Conservation (phyloP, 2,329 filamentous ascomycete species). For the Thielaviopsis populi region DNA sequence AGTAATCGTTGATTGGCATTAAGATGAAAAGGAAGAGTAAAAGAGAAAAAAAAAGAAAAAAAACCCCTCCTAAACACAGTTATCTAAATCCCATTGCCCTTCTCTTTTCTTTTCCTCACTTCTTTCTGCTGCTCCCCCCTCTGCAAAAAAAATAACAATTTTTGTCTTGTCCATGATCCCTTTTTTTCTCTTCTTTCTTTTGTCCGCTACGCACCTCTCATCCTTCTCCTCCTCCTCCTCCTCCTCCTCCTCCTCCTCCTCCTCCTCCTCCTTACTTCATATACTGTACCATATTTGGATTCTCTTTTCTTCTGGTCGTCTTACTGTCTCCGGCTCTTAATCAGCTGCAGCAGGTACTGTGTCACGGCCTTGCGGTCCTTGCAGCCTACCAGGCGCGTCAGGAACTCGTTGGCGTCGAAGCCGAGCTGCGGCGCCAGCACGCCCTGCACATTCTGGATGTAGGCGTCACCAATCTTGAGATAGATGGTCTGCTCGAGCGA, state of each 20-base stretch:
- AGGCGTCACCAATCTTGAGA: slow-evolving; percentile 71
- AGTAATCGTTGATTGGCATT: not conserved
- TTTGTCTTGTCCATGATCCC: not conserved
- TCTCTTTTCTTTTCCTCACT: not conserved
- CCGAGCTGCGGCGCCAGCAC: slow-evolving; percentile 51
- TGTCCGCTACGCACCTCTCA: not conserved
- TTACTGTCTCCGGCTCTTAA: slow-evolving; percentile 32
- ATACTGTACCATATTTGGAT: not conserved
- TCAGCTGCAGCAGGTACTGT: slow-evolving; percentile 45
- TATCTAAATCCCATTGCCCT: slow-evolving; percentile 3
- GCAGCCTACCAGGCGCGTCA: slow-evolving; percentile 42
- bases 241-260: not conserved
- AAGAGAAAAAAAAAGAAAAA: not conserved
- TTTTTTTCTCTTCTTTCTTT: slow-evolving; percentile 2
- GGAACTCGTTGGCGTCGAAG: slow-evolving; percentile 44
- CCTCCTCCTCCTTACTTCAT: slow-evolving; percentile 4
- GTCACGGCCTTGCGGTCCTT: slow-evolving; percentile 47
- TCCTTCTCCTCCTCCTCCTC: not conserved
- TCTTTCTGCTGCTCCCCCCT: not conserved
- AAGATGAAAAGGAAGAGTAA: not conserved
- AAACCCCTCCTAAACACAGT: slow-evolving; percentile 6
- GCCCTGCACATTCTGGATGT: slow-evolving; percentile 52
- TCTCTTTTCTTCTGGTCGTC: not conserved
- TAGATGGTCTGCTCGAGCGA: slow-evolving; percentile 80
- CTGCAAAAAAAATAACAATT: not conserved